Evolutionary conservation across 2,329 filamentous ascomycete genomes (phyloP), one percentile per base, ranked within the genome.

Genomic region (Botrytis hyacinthi): DNA sequence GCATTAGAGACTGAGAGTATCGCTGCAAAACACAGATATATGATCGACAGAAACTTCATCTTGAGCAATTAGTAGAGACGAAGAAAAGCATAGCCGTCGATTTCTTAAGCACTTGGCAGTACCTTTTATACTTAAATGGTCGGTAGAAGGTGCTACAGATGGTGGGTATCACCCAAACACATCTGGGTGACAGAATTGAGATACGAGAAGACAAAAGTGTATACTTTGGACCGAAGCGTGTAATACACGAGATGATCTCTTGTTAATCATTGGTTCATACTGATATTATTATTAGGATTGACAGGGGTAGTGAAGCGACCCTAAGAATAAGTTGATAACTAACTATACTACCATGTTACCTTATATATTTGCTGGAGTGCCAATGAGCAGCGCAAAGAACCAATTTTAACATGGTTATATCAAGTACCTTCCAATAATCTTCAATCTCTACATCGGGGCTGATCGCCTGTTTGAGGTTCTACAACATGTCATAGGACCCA

Each of bases 401-500:
- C 26, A 10, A 51, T 54, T 29, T n/a, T 54, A 16, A 16, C 48
- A 26, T 42, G 18, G 46, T 5, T 44, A 37, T 35, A 16, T 18
- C 16, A 29, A 22, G 8, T 26, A 66, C 46, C 61, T 72, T 72
- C 46, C 46, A 20, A 40, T 29, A 72, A 72, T 70, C 46, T 62
- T 37, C 26, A 29, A 51, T 12, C 16, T 63, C 35, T 65, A 29
- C 37, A 20, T 42, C n/a, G 61, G 61, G 20, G 60, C n/a, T 57
- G 37, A 57, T 57, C 16, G n/a, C 48, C 42, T 37, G 18, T 67
- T 57, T 44, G 32, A 54, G 70, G 44, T 65, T 72, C 60, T 54
- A 32, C 37, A 66, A 40, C 18, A 35, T 72, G 46, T 72, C 61
- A 67, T 57, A 48, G 70, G 46, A 59, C 61, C 70, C 70, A 37